phyloP scores from a whole-genome alignment of 2,329 filamentous ascomycete genomes.

The Trichoderma citrinoviride region DNA sequence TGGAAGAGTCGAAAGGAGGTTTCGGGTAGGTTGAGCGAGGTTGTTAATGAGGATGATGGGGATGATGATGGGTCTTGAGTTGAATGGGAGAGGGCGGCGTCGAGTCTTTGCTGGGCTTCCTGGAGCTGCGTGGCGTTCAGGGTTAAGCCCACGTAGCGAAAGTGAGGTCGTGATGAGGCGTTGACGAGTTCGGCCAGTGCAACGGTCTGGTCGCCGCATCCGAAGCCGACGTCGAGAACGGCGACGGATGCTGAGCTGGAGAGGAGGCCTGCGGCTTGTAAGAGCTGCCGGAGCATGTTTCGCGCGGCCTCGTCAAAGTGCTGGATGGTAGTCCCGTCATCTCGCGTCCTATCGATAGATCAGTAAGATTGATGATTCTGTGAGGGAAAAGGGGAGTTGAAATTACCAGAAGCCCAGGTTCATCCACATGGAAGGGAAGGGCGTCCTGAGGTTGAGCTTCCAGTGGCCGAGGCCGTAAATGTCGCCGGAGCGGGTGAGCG shows the following conservation, averaged over 20 bases:
- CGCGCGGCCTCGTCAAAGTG: constrained; percentile 48
- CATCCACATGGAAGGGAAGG: constrained; percentile 58
- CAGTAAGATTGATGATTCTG: neutral
- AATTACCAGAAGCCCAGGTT: constrained; percentile 57
- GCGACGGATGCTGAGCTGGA: constrained; percentile 27
- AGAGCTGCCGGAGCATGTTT: constrained; percentile 18
- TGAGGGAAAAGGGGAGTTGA: neutral
- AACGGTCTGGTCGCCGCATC: constrained; percentile 56
- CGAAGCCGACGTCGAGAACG: constrained; percentile 55
- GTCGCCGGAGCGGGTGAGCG: constrained; percentile 22
- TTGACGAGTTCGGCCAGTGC: constrained; percentile 20
- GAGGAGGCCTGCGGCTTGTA: neutral
- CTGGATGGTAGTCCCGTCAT: constrained; percentile 32
- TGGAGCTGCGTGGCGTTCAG: constrained; percentile 46
- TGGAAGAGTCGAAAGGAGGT: constrained; percentile 41
- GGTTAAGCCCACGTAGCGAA: constrained; percentile 54
- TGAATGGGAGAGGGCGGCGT: neutral
- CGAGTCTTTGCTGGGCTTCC: constrained; percentile 33
- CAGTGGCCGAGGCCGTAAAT: constrained; percentile 55
- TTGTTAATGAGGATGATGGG: too few relatives aligned
- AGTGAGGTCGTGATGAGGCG: constrained; percentile 26
- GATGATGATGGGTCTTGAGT: neutral
- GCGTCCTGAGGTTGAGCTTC: constrained; percentile 50
- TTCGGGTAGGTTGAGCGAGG: neutral
- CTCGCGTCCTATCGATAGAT: constrained; percentile 31